Evolutionary conservation across 129 eudicot species (phyloP).

Genomic region (Flaveria sonorensis): DNA sequence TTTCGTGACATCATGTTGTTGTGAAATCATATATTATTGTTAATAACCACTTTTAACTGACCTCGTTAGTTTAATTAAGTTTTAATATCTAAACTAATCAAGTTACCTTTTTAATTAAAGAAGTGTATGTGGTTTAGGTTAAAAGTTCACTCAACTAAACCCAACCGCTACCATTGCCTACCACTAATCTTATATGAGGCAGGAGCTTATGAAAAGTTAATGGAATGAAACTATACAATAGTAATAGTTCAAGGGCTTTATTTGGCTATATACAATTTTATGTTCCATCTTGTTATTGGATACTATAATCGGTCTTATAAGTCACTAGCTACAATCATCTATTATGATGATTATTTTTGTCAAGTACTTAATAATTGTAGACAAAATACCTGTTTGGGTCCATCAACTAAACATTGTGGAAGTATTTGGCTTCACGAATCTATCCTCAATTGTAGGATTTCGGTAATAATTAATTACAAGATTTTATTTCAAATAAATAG

Average conservation of each 20-base stretch:
- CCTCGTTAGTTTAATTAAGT: no score
- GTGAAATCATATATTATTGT: no score
- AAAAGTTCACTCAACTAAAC: background rate
- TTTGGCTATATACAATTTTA: background rate
- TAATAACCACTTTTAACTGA: no score
- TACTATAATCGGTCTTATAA: slow-evolving; percentile 4
- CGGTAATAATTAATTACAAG: background rate
- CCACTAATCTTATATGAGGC: no score
- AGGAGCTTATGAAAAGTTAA: background rate
- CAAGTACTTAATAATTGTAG: background rate
- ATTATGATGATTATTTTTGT: slow-evolving; percentile 9
- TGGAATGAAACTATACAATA: slow-evolving; percentile 8
- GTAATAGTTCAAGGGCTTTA: background rate
- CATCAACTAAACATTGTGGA: slow-evolving; percentile 7
- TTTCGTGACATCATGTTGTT: no score
- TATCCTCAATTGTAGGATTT: background rate
- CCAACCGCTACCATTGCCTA: background rate
- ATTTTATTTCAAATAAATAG: background rate
- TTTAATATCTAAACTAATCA: background rate
- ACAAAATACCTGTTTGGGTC: background rate
- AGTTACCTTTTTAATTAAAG: background rate
- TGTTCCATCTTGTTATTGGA: background rate
- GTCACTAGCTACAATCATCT: slow-evolving; percentile 16
- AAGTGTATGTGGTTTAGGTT: slow-evolving; percentile 1
- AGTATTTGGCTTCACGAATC: background rate